Base-by-base conservation (phyloP, 2,329 filamentous ascomycete genomes). In the Colletotrichum falcatum region DNA sequence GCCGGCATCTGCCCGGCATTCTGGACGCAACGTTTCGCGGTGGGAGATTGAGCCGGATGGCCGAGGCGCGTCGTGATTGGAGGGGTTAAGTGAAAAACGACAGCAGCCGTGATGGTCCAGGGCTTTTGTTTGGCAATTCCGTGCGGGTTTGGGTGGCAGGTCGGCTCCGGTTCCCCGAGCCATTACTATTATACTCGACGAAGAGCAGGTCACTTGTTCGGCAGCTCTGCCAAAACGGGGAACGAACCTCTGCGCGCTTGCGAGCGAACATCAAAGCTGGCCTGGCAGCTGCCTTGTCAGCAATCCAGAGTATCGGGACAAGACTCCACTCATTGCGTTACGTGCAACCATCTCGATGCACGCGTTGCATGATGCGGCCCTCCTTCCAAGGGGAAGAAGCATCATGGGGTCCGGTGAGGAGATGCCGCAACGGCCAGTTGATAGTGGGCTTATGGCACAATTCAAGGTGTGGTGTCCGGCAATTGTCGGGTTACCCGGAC, bases 21-120 rank as follows among this genome's bases (percentile, higher is more conserved):
- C 23, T 20, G 44, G 5, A 35, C 18, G 33, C 44, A 58, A 56
- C 55, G 61, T 37, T 39, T 51, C 49, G 33, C 63, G 67, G 56
- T 37, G 39, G 51, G 49, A 46, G 28, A 67, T 70, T 62, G 51
- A 26, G 58, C 63, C 67, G 66, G 37, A 70, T 61, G 42, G 55
- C 66, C 63, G 63, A 70, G 67, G 14, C 23, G 39, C 42, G 28
- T 46, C 28, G 44, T 70, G 67, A 70, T 70, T 70, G 67, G 67
- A 62, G 63, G 56, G 67, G 67, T 8, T 70, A 70, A 46, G 5
- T 33, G 42, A 66, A 26, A 20, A 16, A 35, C 20, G 51, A 30
- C n/a, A n/a, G 28, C 18, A 56, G 65, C 35, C 51, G 35, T 42
- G 26, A 20, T 33, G 54, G 30, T 51, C 48, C 20, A 53, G 16